A percentile compares a stretch with the other conserved stretches of the same genome.
These are phyloP conservation scores for Imleria badia DNA, from an alignment of 768 basidiomycete genomes.

Conservation along the genomic window DNA sequence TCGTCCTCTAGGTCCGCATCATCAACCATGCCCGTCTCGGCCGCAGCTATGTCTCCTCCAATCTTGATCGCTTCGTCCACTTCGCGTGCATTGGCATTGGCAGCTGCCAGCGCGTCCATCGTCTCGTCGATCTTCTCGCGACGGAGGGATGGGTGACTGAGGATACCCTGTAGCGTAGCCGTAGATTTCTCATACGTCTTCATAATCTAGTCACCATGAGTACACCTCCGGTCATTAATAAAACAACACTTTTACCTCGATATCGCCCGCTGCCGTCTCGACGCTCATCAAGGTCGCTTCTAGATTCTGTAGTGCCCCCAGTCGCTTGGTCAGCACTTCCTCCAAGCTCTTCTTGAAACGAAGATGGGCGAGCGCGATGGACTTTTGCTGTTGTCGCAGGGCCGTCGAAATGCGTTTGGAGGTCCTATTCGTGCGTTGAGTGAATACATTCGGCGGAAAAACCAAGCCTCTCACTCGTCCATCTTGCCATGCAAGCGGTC, in stretches of 20 bases:
- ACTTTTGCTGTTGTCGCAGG: constrained; percentile 67
- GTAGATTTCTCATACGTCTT: constrained; percentile 83
- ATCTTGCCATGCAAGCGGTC: constrained; percentile 68
- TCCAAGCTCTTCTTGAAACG: constrained; percentile 80
- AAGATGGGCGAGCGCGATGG: constrained; percentile 73
- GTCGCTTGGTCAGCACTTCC: constrained; percentile 70
- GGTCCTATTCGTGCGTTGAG: constrained; percentile 44
- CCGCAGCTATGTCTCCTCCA: constrained; percentile 62
- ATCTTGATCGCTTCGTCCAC: constrained; percentile 74
- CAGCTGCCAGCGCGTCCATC: constrained; percentile 83
- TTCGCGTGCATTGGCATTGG: constrained; percentile 78
- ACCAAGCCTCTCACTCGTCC: constrained; percentile 52
- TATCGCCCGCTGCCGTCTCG: constrained; percentile 85
- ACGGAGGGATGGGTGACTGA: constrained; percentile 78
- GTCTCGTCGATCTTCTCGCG: constrained; percentile 81
- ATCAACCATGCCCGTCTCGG: constrained; percentile 45
- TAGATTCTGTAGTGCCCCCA: constrained; percentile 71
- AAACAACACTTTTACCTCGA: constrained; percentile 58
- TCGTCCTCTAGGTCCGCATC: constrained; percentile 66
- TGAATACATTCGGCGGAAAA: background rate
- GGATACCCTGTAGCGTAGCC: constrained; percentile 68
- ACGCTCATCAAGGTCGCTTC: constrained; percentile 77
- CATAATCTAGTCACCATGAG: constrained; percentile 61
- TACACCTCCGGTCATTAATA: background rate
- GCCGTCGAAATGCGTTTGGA: constrained; percentile 65